Percentiles rank a stretch among this genome's conserved stretches.
These are phyloP conservation scores for Neonectria punicea DNA, from an alignment of 2,329 filamentous ascomycete genomes.

Conservation along the genomic window DNA sequence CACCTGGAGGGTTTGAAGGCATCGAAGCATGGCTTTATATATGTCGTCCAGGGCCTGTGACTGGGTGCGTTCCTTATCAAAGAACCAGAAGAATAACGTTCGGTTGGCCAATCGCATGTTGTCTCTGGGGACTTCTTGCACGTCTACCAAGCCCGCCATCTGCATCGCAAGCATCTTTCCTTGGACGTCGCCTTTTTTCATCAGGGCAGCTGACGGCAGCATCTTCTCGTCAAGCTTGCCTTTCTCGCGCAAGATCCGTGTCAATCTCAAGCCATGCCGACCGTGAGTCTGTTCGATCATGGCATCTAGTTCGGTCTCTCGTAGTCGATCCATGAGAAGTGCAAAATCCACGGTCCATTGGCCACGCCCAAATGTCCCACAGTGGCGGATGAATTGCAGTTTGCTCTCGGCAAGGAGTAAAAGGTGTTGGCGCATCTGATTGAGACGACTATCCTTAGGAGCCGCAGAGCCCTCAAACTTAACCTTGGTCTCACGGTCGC, in stretches of 20 bases:
- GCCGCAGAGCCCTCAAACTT: conserved; percentile 62
- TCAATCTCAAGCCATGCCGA: conserved; percentile 80
- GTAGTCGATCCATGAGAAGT: conserved; percentile 75
- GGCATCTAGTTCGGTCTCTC: conserved; percentile 82
- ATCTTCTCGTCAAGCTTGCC: conserved; percentile 97
- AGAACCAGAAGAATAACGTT: conserved; percentile 93
- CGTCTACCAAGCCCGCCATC: conserved; percentile 84
- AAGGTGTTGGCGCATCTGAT: conserved; percentile 78
- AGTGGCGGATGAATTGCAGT: conserved; percentile 74
- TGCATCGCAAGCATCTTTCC: conserved; percentile 88
- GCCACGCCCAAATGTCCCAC: conserved; percentile 69
- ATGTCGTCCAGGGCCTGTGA: conserved; percentile 79
- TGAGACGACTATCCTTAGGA: conserved; percentile 58
- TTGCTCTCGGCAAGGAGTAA: conserved; percentile 76
- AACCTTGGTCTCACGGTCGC: conserved; percentile 54
- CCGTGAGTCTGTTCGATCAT: conserved; percentile 84
- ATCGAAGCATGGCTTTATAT: conserved; percentile 90
- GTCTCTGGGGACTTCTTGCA: conserved; percentile 94
- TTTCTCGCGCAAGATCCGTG: conserved; percentile 84
- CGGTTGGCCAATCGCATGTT: conserved; percentile 82
- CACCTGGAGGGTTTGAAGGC: conserved; percentile 80
- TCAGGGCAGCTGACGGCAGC: conserved; percentile 80
- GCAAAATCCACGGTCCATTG: conserved; percentile 89
- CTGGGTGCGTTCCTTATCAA: conserved; percentile 78
- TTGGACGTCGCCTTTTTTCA: conserved; percentile 87